Evolutionary conservation across 306 rosid species (phyloP).

Genomic region (Mucuna pruriens): DNA sequence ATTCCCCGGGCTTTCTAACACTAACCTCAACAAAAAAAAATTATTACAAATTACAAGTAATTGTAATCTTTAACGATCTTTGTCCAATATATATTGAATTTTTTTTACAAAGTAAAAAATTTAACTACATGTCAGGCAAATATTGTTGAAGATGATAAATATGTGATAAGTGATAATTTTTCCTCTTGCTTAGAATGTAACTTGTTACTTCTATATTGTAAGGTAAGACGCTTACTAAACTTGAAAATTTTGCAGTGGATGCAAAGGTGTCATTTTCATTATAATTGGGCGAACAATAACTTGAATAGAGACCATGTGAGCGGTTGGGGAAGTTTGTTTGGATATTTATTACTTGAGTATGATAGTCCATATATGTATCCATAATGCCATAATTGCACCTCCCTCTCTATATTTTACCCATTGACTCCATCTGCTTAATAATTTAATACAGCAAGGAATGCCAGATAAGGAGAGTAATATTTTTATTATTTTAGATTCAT

Average conservation of each 20-base stretch:
- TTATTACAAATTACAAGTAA: no score
- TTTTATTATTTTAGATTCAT: neutral
- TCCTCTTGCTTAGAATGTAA: no score
- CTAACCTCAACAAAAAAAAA: no score
- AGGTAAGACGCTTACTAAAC: constrained; percentile 6
- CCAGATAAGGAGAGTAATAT: neutral
- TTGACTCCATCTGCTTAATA: neutral
- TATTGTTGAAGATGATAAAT: no score
- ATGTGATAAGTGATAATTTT: no score
- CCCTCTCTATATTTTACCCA: neutral
- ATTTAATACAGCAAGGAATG: constrained; percentile 1
- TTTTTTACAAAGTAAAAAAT: no score
- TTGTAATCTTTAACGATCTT: no score
- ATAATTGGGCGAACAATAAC: constrained; percentile 15
- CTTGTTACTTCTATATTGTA: no score
- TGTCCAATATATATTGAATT: no score
- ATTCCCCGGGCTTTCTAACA: neutral
- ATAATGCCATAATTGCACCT: neutral
- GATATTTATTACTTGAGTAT: neutral
- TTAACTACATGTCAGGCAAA: no score
- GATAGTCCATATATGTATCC: neutral
- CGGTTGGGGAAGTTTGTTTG: neutral
- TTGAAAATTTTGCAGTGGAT: neutral
- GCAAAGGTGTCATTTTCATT: constrained; percentile 42
- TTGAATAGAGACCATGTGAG: neutral